Evolutionary conservation across 1,284 basidiomycete species (phyloP).

Genomic region (Anthracocystis panici-leucophaei): DNA sequence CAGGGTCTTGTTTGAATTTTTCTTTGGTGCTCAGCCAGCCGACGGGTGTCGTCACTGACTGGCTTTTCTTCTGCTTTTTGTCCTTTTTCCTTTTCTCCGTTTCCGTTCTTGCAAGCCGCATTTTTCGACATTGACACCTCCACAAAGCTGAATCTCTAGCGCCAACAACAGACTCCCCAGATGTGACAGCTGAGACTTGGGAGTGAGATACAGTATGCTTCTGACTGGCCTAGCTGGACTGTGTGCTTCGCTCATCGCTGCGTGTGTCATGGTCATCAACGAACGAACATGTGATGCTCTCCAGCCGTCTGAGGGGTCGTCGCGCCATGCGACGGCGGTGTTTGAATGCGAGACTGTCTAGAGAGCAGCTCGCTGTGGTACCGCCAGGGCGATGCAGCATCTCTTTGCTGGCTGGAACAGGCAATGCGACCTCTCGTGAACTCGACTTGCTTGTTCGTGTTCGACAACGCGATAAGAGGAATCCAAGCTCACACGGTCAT

Average conservation of each 20-base stretch:
- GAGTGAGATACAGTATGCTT: not conserved
- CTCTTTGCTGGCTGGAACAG: not conserved
- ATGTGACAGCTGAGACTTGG: not conserved
- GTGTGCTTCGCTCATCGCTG: too few species aligned
- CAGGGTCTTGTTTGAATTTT: not conserved
- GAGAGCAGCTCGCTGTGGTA: not conserved
- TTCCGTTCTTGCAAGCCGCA: not conserved
- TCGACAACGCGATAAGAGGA: too few species aligned
- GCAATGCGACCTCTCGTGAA: not conserved
- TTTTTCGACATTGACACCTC: constrained; percentile 1
- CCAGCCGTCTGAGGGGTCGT: too few species aligned
- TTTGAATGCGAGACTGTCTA: not conserved
- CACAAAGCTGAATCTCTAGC: not conserved
- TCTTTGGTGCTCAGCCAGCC: not conserved
- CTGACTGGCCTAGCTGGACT: not conserved
- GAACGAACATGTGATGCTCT: too few species aligned
- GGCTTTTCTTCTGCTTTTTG: constrained; percentile 1
- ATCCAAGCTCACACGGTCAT: too few species aligned
- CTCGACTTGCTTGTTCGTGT: too few species aligned
- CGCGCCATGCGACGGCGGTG: constrained; percentile 2
- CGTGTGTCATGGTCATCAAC: too few species aligned
- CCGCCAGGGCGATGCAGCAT: not conserved
- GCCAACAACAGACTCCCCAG: not conserved
- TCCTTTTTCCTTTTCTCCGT: not conserved
- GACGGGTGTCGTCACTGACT: constrained; percentile 2